These are phyloP conservation scores for Phycomyces nitens DNA, from an alignment of 192 early-diverging fungal species.

Conservation along the genomic window DNA sequence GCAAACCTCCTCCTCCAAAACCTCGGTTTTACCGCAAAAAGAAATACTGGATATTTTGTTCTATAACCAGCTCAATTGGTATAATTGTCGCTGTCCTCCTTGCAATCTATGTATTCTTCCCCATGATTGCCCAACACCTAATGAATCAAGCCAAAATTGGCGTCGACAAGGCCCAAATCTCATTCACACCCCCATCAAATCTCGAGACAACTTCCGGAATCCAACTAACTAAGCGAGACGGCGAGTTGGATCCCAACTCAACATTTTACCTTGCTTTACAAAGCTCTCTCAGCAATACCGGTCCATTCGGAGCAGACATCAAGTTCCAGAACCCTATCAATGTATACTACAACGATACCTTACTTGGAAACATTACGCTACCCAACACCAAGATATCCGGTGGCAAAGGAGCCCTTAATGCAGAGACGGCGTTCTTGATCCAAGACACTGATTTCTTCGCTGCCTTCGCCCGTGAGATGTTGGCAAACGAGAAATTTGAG, in stretches of 20 bases:
- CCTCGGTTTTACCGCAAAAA: conserved; percentile 42
- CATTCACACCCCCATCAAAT: conserved; percentile 21
- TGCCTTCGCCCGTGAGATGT: conserved; percentile 46
- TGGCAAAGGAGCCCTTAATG: conserved; percentile 35
- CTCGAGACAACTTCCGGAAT: not conserved
- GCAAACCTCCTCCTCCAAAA: conserved; percentile 27
- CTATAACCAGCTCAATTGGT: conserved; percentile 39
- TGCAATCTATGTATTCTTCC: conserved; percentile 51
- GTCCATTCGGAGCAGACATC: conserved; percentile 47
- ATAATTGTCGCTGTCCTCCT: conserved; percentile 45
- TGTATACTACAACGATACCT: conserved; percentile 41
- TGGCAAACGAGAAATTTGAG: conserved; percentile 38
- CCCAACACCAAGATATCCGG: conserved; percentile 37
- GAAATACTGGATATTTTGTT: conserved; percentile 56
- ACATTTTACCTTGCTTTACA: conserved; percentile 30
- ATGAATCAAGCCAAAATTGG: conserved; percentile 43
- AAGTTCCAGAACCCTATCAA: conserved; percentile 47
- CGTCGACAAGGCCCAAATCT: conserved; percentile 41
- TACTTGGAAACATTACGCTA: conserved; percentile 41
- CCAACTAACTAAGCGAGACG: conserved; percentile 4
- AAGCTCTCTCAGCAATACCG: conserved; percentile 23
- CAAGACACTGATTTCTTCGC: conserved; percentile 39
- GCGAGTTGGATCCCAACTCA: not conserved
- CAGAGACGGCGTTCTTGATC: conserved; percentile 37
- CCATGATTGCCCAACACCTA: conserved; percentile 47